Base-by-base conservation (phyloP, 2,329 filamentous ascomycete species). In the Aspergillus ibericus region DNA sequence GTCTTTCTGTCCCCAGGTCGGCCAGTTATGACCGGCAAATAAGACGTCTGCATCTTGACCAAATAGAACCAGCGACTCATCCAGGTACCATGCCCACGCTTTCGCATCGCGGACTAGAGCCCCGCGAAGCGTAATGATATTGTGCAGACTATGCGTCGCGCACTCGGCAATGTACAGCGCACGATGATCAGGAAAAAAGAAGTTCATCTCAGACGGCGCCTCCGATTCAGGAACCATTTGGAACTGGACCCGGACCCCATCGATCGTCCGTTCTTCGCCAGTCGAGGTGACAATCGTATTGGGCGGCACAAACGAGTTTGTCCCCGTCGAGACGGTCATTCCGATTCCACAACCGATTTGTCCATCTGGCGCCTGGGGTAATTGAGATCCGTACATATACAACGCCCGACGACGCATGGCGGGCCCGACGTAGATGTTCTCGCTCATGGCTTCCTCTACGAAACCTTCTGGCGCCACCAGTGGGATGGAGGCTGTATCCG, bases 161-260 rank as follows among this genome's bases (percentile, higher is more conserved):
- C 65, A 70, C 60, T 80, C 78, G 0, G 77, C 68, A 9, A 76
- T 69, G 55, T 68, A 77, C 0, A 81, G 63, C 1, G 78, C 75
- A 6, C 61, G 62, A 35, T 70, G 65, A 7, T 75, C 59, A 3
- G 77, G 77, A 40, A 80, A 75, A 52, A 73, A 71, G 44, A 80
- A 69, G 57, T 77, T 77, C 59, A 81, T 68, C 62, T 80, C 78
- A 0, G 76, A 66, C 0, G 77, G 78, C 1, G 78, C 78, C 59
- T 80, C 78, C 0, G 77, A 78, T 1, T 68, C 75, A 1, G 77
- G 76, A 0, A 72, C 70, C 66, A 80, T 68, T 57, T 80, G 78
- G 60, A 78, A 80, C 2, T 71, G 61, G 13, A 80, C 72, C 18
- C 65, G 53, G 0, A 80, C 64, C 1, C 75, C 76, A 25, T 77